Conservation (phyloP, 202 grass and related monocot species). For the Dendrocalamus latiflorus region DNA sequence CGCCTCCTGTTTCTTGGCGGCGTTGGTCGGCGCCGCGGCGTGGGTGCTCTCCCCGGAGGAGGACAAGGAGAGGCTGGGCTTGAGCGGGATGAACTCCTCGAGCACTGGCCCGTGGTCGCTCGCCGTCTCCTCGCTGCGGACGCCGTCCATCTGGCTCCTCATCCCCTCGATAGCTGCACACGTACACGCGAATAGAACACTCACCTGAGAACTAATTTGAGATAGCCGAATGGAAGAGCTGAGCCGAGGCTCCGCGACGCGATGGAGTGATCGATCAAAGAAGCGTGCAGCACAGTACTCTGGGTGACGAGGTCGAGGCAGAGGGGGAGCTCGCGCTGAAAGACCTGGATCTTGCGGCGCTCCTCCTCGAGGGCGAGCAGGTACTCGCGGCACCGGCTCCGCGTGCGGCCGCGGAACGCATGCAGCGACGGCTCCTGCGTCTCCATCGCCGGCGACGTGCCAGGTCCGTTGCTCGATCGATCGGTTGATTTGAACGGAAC, state of each 20-base stretch:
- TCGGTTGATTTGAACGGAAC: not conserved
- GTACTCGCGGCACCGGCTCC: constrained; percentile 41
- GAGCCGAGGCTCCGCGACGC: too few relatives aligned
- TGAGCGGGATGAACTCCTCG: constrained; percentile 91
- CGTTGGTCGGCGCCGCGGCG: not conserved
- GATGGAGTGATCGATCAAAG: not conserved
- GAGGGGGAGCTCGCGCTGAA: constrained; percentile 83
- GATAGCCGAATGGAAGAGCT: not conserved
- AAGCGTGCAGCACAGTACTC: constrained; percentile 42
- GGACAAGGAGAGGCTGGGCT: constrained; percentile 47
- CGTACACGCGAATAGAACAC: not conserved
- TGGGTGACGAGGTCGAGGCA: constrained; percentile 77
- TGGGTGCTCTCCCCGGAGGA: constrained; percentile 41
- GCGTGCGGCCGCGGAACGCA: not conserved
- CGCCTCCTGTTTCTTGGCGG: not conserved
- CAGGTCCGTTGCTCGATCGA: not conserved
- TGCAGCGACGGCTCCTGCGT: not conserved
- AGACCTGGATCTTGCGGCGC: constrained; percentile 73
- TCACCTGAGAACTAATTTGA: not conserved
- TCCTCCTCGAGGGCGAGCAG: constrained; percentile 75
- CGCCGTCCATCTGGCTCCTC: constrained; percentile 45
- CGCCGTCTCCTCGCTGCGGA: constrained; percentile 47
- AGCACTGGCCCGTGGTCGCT: constrained; percentile 58
- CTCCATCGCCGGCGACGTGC: not conserved
- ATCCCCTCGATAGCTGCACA: constrained; percentile 66